Evolutionary conservation across 73 alveolate genomes (phyloP), one percentile per base, ranked within the genome.

Genomic region (Diophrys appendiculata): DNA sequence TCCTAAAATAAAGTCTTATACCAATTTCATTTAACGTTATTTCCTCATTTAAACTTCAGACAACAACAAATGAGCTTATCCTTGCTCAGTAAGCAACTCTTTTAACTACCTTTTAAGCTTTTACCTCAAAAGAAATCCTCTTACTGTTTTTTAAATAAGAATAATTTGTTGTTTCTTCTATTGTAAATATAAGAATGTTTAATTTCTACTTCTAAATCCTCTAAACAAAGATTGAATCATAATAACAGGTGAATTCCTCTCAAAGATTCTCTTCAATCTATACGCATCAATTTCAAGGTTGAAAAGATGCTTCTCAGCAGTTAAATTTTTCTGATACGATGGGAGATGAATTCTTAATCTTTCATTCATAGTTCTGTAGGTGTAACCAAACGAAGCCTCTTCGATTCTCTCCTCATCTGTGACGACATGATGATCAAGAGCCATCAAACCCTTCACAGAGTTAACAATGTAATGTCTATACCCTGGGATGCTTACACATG

Each of bases 331-430:
- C 0, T 74, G 65, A 60, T 68, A 85, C 30, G 77, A 88, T 27
- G 93, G 90, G 26, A 73, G 82, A 69, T 82, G 95, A 60, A 81
- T 77, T 33, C 70, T 82, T 91, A 81, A 83, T 68, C 43, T 72
- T 55, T 84, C 89, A 72, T 88, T 88, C 65, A 81, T 83, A 22
- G 81, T 83, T 53, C 88, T 43, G 54, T 68, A 88, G 34, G 89
- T 35, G 27, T 65, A 52, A 2, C 88, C 91, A 68, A 72, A 88
- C 30, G 91, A 33, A 25, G 91, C 88, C 52, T 81, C 89, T 34
- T 82, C 91, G 18, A 81, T 83, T n/a, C 91, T 3, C 76, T 88
- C 95, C 52, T 88, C 95, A 52, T 88, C 95, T 18, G 95, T 88
- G 55, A 78, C 76, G 33, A 88, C 77, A 69, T 70, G 77, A 35